Evolutionary conservation across 73 alveolate genomes (phyloP).

Genomic region (Diophrys appendiculata): DNA sequence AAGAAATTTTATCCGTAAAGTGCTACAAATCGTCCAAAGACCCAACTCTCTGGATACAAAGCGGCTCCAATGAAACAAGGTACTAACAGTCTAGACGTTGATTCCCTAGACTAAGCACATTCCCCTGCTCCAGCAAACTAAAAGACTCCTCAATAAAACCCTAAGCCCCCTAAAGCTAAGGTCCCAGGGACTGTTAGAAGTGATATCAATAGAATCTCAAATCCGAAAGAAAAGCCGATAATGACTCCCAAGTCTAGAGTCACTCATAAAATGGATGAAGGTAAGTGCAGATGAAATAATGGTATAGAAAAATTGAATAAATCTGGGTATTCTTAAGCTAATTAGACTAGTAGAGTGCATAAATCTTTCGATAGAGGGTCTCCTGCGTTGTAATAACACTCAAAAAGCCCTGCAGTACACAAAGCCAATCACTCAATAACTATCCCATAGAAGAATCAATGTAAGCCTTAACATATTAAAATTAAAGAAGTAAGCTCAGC

Average conservation of each 20-base stretch:
- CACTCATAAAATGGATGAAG: neutral
- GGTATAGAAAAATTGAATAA: neutral
- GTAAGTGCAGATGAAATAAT: neutral
- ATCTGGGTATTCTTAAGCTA: neutral
- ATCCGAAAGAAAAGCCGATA: neutral
- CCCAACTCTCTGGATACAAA: neutral
- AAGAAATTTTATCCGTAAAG: neutral
- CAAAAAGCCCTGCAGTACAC: neutral
- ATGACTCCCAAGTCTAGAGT: constrained; percentile 11
- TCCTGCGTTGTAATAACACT: neutral
- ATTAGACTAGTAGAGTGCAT: neutral
- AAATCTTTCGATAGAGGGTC: neutral
- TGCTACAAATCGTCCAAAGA: neutral
- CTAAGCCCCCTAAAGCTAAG: constrained; percentile 12
- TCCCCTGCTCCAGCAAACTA: too few species aligned
- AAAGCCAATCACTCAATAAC: neutral
- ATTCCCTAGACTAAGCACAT: too few species aligned
- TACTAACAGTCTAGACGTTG: too few species aligned
- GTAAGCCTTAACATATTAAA: neutral
- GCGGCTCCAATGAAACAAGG: neutral
- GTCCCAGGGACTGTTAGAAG: neutral
- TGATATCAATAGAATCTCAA: neutral
- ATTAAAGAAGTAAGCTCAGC: neutral
- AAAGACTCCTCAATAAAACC: too few species aligned
- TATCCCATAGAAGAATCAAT: neutral